Percentiles rank a stretch among this genome's conserved stretches.
Conservation (phyloP, 2,329 filamentous ascomycete genomes). For the Colletotrichum lupini region DNA sequence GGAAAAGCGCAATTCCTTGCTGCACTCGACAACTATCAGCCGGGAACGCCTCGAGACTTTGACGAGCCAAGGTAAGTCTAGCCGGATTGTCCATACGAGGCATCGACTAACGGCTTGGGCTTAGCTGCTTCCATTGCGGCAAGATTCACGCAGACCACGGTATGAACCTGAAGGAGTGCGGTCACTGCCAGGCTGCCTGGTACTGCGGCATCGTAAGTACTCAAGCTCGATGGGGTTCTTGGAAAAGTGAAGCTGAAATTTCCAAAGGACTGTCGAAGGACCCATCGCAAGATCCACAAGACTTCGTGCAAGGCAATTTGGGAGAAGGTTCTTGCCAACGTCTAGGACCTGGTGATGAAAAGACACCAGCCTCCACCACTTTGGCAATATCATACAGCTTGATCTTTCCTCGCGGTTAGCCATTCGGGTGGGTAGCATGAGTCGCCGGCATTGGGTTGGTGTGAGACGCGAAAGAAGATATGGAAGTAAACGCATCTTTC, state of each 20-base stretch:
- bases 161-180: constrained; percentile 24
- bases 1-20: constrained; percentile 38
- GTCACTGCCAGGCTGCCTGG: constrained; percentile 33
- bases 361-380: neutral
- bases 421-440: too few relatives aligned
- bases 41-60: constrained; percentile 36
- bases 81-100: too few relatives aligned
- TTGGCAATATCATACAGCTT: too few relatives aligned
- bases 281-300: constrained; percentile 12
- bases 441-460: too few relatives aligned
- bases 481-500: too few relatives aligned
- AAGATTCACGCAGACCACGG: constrained; percentile 35
- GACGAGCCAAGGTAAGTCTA: constrained; percentile 31
- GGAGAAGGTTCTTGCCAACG: neutral
- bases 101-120: neutral
- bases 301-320: neutral
- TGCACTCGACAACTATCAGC: constrained; percentile 38
- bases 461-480: too few relatives aligned
- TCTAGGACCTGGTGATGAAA: neutral
- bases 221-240: neutral
- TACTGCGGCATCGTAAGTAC: constrained; percentile 36
- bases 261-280: constrained; percentile 4
- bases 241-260: neutral
- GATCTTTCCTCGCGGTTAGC: too few relatives aligned
- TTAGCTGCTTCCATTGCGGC: constrained; percentile 40